Evolutionary conservation across 768 basidiomycete species (phyloP).

Genomic region (Suillus spraguei): DNA sequence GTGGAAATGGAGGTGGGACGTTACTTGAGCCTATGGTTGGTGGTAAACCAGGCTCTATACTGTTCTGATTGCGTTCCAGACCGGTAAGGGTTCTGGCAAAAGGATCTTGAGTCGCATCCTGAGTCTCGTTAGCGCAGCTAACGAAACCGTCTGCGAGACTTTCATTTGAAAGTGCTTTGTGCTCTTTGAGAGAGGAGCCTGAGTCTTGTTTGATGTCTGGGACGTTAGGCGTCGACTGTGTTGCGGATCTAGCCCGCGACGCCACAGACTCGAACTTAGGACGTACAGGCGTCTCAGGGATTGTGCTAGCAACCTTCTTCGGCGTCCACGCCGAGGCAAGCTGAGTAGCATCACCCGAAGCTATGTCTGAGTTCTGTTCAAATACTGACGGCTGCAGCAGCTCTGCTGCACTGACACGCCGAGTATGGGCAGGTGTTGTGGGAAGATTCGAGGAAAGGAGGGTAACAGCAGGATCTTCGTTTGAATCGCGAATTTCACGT

Average conservation of each 20-base stretch:
- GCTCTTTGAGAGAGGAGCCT: constrained; percentile 8
- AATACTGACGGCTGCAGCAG: constrained; percentile 24
- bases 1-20: background rate
- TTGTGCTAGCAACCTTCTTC: constrained; percentile 14
- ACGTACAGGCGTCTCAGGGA: constrained; percentile 23
- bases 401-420: constrained; percentile 26
- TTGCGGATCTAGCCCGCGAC: constrained; percentile 20
- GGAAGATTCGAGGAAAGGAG: constrained; percentile 7
- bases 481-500: constrained; percentile 23
- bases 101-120: background rate
- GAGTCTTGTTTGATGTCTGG: constrained; percentile 10
- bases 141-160: background rate
- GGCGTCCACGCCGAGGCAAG: background rate
- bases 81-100: background rate
- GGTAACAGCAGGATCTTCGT: constrained; percentile 20
- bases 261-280: constrained; percentile 22
- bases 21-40: background rate
- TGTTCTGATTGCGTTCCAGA: background rate
- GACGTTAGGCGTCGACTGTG: constrained; percentile 15
- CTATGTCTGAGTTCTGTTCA: constrained; percentile 1
- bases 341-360: background rate
- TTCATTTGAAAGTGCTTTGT: constrained; percentile 3
- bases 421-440: constrained; percentile 13
- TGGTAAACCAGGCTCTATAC: background rate
- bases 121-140: background rate